phyloP scores from a whole-genome alignment of 306 rosid genomes.

The Prunus fruticosa region DNA sequence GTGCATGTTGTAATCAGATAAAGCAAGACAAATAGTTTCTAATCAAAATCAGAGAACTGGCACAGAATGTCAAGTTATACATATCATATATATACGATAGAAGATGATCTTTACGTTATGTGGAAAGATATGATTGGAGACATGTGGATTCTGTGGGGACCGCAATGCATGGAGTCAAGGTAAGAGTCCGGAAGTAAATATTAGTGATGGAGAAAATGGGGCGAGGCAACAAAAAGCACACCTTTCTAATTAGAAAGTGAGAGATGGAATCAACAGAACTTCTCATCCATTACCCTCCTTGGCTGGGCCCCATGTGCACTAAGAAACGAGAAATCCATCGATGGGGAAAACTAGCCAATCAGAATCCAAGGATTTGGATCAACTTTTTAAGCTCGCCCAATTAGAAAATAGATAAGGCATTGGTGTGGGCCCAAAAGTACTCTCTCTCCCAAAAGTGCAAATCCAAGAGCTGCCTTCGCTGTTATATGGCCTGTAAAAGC shows the following conservation, averaged over 20 bases:
- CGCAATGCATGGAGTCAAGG: not conserved
- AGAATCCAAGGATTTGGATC: constrained; percentile 38
- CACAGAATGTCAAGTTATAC: not conserved
- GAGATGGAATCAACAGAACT: constrained; percentile 10
- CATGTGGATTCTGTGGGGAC: too few species aligned
- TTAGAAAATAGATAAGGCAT: constrained; percentile 53
- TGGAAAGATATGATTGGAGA: not conserved
- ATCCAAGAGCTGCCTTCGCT: constrained; percentile 8
- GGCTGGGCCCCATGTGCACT: constrained; percentile 8
- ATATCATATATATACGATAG: too few species aligned
- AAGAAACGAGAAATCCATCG: constrained; percentile 39
- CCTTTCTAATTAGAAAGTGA: constrained; percentile 21
- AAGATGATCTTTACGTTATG: too few species aligned
- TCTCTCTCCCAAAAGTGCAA: constrained; percentile 46
- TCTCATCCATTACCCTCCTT: constrained; percentile 22
- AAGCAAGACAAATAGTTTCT: not conserved
- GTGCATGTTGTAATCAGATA: too few species aligned
- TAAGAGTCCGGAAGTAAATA: constrained; percentile 18
- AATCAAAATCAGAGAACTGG: not conserved
- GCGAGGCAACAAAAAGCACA: constrained; percentile 27
- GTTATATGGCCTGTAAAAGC: constrained; percentile 56
- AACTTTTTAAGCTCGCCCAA: constrained; percentile 45
- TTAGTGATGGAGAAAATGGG: constrained; percentile 1
- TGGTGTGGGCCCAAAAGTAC: constrained; percentile 40
- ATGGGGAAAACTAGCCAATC: constrained; percentile 40